Conservation (phyloP, 208 protist species). For the Crithidia brevicula region DNA sequence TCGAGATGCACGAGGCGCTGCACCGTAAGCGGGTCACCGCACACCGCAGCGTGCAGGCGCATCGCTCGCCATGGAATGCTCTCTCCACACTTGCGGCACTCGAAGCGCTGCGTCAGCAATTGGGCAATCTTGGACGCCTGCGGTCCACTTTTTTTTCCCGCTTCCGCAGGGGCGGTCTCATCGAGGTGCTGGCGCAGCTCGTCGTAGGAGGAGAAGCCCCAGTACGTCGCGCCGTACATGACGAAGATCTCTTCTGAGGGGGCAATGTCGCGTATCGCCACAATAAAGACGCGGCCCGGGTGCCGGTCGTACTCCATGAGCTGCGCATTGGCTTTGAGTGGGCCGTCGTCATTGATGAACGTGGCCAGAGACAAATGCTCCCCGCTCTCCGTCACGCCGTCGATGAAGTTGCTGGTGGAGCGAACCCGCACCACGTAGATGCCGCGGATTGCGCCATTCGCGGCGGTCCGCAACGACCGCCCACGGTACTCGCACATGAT, state of each 20-base stretch:
- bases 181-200: constrained; percentile 39
- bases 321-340: constrained; percentile 62
- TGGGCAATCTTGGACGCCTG: constrained; percentile 5
- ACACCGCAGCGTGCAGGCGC: constrained; percentile 60
- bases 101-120: constrained; percentile 29
- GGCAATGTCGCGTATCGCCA: constrained; percentile 68
- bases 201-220: constrained; percentile 80
- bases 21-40: constrained; percentile 67
- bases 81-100: constrained; percentile 69
- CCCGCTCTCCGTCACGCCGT: constrained; percentile 60
- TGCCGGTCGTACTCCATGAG: constrained; percentile 84
- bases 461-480: constrained; percentile 33
- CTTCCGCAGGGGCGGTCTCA: background rate
- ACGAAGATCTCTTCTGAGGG: constrained; percentile 85
- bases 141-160: background rate
- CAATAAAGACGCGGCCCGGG: constrained; percentile 83
- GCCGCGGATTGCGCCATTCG: constrained; percentile 34
- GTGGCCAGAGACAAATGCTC: constrained; percentile 85
- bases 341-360: constrained; percentile 90
- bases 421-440: constrained; percentile 81
- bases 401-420: constrained; percentile 62
- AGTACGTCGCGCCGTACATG: constrained; percentile 88
- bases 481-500: constrained; percentile 87
- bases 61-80: constrained; percentile 40
- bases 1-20: constrained; percentile 54